phyloP scores from a whole-genome alignment of 306 rosid genomes.

The Quercus berberidifolia region DNA sequence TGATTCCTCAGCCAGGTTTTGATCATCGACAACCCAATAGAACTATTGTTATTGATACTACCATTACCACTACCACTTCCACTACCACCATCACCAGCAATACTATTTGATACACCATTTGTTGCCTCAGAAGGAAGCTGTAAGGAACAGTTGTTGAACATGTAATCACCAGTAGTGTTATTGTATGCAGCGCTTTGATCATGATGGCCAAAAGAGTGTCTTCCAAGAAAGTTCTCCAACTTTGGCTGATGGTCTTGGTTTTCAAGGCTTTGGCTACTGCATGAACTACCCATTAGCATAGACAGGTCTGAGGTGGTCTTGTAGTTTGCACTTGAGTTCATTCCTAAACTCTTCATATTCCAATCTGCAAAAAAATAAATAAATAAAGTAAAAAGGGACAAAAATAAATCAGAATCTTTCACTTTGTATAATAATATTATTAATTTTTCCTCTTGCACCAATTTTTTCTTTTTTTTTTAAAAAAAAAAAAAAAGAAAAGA shows the following conservation, averaged over 20 bases:
- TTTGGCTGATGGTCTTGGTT: constrained; percentile 52
- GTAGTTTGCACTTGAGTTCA: constrained; percentile 38
- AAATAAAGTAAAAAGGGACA: not conserved
- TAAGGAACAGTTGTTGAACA: constrained; percentile 36
- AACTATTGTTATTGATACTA: constrained; percentile 15
- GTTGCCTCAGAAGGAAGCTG: constrained; percentile 34
- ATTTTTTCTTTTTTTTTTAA: too few relatives aligned
- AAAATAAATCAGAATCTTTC: not conserved
- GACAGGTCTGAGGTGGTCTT: constrained; percentile 37
- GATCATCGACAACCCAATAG: constrained; percentile 81
- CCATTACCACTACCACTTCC: not conserved
- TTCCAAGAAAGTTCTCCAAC: constrained; percentile 89
- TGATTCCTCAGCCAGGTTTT: constrained; percentile 89
- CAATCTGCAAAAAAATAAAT: constrained; percentile 46
- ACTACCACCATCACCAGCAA: not conserved
- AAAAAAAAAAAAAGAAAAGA: too few relatives aligned
- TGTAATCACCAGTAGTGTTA: constrained; percentile 23
- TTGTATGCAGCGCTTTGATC: constrained; percentile 22
- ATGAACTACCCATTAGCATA: constrained; percentile 43
- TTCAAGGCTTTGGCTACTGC: constrained; percentile 43
- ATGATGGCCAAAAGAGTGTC: constrained; percentile 55
- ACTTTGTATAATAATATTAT: not conserved
- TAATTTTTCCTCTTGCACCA: not conserved
- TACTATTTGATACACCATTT: not conserved
- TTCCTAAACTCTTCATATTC: constrained; percentile 46